Evolutionary conservation across 129 eudicot genomes (phyloP), one percentile per base, ranked within the genome.

Genomic region (Glebionis coronaria): DNA sequence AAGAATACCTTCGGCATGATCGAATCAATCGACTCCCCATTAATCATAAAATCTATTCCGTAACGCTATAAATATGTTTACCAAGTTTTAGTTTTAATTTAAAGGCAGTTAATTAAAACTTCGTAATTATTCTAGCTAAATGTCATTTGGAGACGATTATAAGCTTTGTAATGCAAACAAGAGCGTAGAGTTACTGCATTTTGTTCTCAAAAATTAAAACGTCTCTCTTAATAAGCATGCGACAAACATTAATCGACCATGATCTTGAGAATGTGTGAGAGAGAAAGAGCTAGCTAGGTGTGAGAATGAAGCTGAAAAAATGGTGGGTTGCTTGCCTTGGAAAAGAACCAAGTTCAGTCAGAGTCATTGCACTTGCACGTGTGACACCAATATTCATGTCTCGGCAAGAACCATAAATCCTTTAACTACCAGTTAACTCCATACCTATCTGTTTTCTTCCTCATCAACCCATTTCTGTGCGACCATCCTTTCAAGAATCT

Each of bases 291-390:
- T 23, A 23, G 25, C 25, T 45, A 71, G 56, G 60, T 71, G 75
- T 71, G 73, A 57, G 55, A n/a, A 50, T 19, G 54, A 59, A 75
- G 79, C 61, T 50, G 61, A 75, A 67, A 74, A 46, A 67, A 58
- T 44, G 31, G 79, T 67, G 47, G 73, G 79, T 61, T 67, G 79
- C 79, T 75, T 75, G 79, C 79, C 79, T 75, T 75, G 79, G 74
- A 68, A 75, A 75, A 60, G 74, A 75, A 58, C 80, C 69, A 75
- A 75, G 45, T 38, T 60, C 80, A 59, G 80, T 60, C 80, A 59
- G 80, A 75, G 69, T 27, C 44, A 68, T 59, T 59, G 74, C 80
- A 75, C 40, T 50, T 75, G 80, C 80, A 75, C 80, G 79, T 75
- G 80, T 75, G 80, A 68, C 74, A 14, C 64, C 69, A 59, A 75